A percentile compares a stretch with the other conserved stretches of the same genome.
These are phyloP conservation scores for Chytriomyces sp. DNA, from an alignment of 192 early-diverging fungal genomes.

Conservation along the genomic window DNA sequence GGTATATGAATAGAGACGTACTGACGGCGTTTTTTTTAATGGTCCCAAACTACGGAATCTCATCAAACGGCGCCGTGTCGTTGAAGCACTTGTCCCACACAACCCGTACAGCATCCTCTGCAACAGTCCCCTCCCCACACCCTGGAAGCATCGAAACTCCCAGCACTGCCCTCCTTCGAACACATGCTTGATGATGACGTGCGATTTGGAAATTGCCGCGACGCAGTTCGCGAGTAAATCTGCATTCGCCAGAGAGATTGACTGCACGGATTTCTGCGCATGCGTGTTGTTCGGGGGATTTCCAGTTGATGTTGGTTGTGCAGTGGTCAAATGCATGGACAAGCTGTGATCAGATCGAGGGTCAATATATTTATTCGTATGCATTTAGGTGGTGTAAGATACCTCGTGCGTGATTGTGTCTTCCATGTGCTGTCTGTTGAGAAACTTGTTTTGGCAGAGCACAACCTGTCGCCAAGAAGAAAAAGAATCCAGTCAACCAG, in stretches of 20 bases:
- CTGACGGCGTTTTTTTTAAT: no score
- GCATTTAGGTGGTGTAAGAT: background rate
- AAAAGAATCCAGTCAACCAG: background rate
- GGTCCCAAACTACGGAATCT: slow-evolving; percentile 59
- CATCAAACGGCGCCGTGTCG: slow-evolving; percentile 95
- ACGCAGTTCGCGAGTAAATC: slow-evolving; percentile 49
- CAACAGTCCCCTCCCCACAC: slow-evolving; percentile 75
- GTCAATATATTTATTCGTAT: background rate
- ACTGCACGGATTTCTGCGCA: slow-evolving; percentile 62
- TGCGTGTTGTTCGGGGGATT: slow-evolving; percentile 53
- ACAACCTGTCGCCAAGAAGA: slow-evolving; percentile 67
- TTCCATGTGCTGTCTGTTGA: slow-evolving; percentile 81
- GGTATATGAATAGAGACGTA: no score
- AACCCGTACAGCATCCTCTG: slow-evolving; percentile 83
- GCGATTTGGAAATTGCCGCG: slow-evolving; percentile 51
- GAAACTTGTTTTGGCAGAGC: slow-evolving; percentile 85
- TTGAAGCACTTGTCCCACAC: slow-evolving; percentile 91
- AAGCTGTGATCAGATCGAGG: slow-evolving; percentile 38
- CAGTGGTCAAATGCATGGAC: slow-evolving; percentile 64
- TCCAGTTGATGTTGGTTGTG: slow-evolving; percentile 54
- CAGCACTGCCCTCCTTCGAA: slow-evolving; percentile 83
- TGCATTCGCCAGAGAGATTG: slow-evolving; percentile 56
- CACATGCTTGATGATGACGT: slow-evolving; percentile 70
- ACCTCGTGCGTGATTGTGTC: slow-evolving; percentile 91
- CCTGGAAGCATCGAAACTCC: slow-evolving; percentile 76